Evolutionary conservation across 2,329 filamentous ascomycete species (phyloP).

Genomic region (Fusarium setosum): DNA sequence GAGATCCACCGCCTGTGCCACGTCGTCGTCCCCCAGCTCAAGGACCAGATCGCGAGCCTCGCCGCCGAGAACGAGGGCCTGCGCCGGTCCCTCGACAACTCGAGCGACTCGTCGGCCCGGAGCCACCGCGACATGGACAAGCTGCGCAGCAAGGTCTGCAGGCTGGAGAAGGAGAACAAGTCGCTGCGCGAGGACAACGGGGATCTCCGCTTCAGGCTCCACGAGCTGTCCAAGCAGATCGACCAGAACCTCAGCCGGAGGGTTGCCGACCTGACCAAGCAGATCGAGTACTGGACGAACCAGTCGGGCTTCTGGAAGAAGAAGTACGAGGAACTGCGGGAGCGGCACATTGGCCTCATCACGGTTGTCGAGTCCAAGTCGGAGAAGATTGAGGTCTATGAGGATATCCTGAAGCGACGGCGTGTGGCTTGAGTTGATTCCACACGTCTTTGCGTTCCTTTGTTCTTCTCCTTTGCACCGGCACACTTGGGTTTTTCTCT

Average conservation of each 20-base stretch:
- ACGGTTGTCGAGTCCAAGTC: slow-evolving; percentile 45
- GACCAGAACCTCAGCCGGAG: slow-evolving; percentile 47
- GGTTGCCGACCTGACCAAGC: slow-evolving; percentile 46
- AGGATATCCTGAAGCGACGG: slow-evolving; percentile 48
- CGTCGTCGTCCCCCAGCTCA: slow-evolving; percentile 50
- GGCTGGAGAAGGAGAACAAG: slow-evolving; percentile 53
- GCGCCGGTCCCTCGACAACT: slow-evolving; percentile 50
- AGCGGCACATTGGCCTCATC: slow-evolving; percentile 44
- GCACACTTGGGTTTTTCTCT: neutral
- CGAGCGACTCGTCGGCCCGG: slow-evolving; percentile 39
- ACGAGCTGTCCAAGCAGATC: slow-evolving; percentile 49
- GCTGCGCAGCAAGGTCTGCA: slow-evolving; percentile 48
- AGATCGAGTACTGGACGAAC: slow-evolving; percentile 51
- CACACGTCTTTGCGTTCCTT: neutral
- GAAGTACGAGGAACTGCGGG: slow-evolving; percentile 43
- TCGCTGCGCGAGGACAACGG: slow-evolving; percentile 50
- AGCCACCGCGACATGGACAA: slow-evolving; percentile 48
- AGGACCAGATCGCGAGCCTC: slow-evolving; percentile 51
- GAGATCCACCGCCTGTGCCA: slow-evolving; percentile 49
- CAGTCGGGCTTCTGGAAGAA: slow-evolving; percentile 46
- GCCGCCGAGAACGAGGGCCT: slow-evolving; percentile 53
- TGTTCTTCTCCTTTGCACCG: neutral
- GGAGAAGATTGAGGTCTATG: slow-evolving; percentile 48
- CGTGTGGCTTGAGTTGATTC: slow-evolving; percentile 40
- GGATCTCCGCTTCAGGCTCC: slow-evolving; percentile 48